Evolutionary conservation across 352 stramenopile species (phyloP), one percentile per base, ranked within the genome.

Genomic region (Pythium pyrilobum): DNA sequence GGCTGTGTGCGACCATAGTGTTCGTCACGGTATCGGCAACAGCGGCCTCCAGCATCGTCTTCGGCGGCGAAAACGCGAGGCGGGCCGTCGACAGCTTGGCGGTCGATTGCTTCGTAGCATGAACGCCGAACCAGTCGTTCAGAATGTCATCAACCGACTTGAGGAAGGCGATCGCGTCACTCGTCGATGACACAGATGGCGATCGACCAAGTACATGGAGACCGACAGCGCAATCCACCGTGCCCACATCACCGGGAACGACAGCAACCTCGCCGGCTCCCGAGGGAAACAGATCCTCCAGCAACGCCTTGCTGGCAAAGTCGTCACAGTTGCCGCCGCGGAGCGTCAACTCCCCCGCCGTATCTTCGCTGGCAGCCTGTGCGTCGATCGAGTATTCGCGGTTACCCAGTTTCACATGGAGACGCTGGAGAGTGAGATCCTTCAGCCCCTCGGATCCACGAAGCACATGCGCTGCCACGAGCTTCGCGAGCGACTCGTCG

Each of bases 121-220:
- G 16, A 1, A 23, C 23, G 3, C 47, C 55, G 37, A 80, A 73
- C 40, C 76, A 70, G 8, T 25, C 59, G 29, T 67, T 64, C 38
- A 83, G 50, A 36, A 64, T 77, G n/a, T 68, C 46, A 24, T 83
- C 72, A 43, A 81, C 51, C 5, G 38, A 52, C 49, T 77, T 70
- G 13, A 83, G 59, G 20, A 85, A 56, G 42, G 73, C 49, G 34
- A 81, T 63, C 5, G 44, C 59, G 1, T 72, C 64, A 12, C 12
- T 37, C 0, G 51, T 41, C 23, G 59, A 50, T n/a, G 13, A 37
- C 9, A 66, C 34, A 4, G 24, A 1, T 12, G 59, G 59, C 31
- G 39, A 38, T 11, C 29, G 52, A 5, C 61, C 62, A 7, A 47
- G 44, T 10, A 70, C 36, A 20, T 62, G 29, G 3, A 73, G 31